Evolutionary conservation across 1,139 yeast species (phyloP), one percentile per base, ranked within the genome.

Genomic region (Yamadazyma siamensis): DNA sequence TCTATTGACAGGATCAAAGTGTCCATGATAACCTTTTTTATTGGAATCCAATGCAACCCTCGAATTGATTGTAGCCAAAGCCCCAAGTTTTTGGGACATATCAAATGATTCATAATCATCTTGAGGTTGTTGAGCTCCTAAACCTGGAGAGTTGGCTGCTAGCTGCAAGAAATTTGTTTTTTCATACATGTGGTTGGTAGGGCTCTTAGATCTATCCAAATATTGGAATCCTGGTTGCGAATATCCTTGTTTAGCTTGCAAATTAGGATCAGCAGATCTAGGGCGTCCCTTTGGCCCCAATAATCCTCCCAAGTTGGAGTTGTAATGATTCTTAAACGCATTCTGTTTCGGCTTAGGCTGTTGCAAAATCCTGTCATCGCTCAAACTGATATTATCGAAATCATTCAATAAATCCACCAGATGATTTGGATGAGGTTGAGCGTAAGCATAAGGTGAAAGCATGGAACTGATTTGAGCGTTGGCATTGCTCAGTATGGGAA

Each of bases 51-150:
- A 59, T 9, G 78, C 80, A 14, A 74, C 77, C 31, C 85, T 56
- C 9, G 75, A 73, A 44, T 77, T 75, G 36, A 78, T 77, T 4
- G 85, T 78, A 13, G 80, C 73, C 38, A 78, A 61, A 1, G 84
- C 83, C 15, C 80, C 80, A 39, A 79, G 55, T 50, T 78, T 78
- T 26, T 68, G 70, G 29, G 65, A 56, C 46, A 66, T 52, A 40
- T 74, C 72, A 22, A 50, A 41, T n/a, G 52, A 39, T 14, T 54
- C 59, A 30, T 54, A 59, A 15, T 46, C 37, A n/a, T 35, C 39
- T 11, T 33, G 36, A 12, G 23, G 20, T 23, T 38, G 42, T 25
- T 38, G 46, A 15, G 39, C 34, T 15, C 32, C 30, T 8, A 41
- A 25, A 15, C 39, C 38, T 8, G 61, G 59, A 55, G 52, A 40